Conservation (phyloP, 257 asterid genomes). For the Gentiana macrophylla region DNA sequence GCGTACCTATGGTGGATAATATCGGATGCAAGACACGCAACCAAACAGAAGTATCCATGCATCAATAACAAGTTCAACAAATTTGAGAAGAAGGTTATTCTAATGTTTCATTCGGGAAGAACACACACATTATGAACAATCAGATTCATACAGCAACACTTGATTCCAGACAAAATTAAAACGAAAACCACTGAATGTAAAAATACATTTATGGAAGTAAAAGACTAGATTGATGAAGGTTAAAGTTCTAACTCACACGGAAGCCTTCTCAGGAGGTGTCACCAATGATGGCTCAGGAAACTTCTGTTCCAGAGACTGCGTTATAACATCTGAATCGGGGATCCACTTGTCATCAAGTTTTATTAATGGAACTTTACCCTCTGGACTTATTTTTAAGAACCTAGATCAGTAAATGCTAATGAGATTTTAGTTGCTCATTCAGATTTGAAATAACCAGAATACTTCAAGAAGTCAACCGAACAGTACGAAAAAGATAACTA, state of each 20-base stretch:
- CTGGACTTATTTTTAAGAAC: conserved; percentile 69
- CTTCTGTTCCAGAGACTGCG: conserved; percentile 76
- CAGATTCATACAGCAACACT: no score
- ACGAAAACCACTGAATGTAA: no score
- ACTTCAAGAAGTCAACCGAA: background rate
- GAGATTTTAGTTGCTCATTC: background rate
- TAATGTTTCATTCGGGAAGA: no score
- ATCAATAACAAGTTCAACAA: no score
- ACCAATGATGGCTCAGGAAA: conserved; percentile 75
- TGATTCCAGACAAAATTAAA: no score
- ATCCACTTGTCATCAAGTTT: conserved; percentile 90
- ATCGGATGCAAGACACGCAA: no score
- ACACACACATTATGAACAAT: no score
- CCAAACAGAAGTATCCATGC: no score
- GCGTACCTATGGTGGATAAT: no score
- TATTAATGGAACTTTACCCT: conserved; percentile 82
- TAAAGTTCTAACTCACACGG: conserved; percentile 42
- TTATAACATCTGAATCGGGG: conserved; percentile 90
- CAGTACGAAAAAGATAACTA: background rate
- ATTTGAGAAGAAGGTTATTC: no score
- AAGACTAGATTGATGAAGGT: background rate
- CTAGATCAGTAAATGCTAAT: conserved; percentile 18
- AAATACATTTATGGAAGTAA: no score
- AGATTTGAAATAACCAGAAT: background rate
- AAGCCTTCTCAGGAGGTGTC: conserved; percentile 78